Percentiles rank a stretch among this genome's conserved stretches.
These are phyloP conservation scores for Heliocybe sulcata DNA, from an alignment of 1,284 basidiomycete species.

Conservation along the genomic window DNA sequence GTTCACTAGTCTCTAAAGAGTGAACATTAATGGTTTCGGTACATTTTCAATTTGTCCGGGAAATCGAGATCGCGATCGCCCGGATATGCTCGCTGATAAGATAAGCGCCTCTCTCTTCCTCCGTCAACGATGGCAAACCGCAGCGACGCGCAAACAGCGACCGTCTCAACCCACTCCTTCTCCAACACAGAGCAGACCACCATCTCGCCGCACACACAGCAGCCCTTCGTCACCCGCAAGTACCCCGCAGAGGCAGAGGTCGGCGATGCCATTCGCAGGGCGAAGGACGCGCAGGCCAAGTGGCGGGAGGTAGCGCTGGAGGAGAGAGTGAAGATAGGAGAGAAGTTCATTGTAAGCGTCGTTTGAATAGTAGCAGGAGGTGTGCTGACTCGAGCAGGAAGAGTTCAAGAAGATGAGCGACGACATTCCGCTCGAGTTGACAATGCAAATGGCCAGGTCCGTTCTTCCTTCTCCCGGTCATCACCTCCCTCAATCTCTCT, in stretches of 20 bases:
- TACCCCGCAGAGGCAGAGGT: conserved; percentile 57
- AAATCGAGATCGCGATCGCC: no score
- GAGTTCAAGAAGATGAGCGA: conserved; percentile 69
- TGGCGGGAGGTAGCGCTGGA: conserved; percentile 69
- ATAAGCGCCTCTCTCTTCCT: no score
- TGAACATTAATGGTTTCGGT: no score
- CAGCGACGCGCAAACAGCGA: no score
- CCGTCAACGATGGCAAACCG: no score
- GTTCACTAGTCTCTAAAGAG: neutral
- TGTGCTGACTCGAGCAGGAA: conserved; percentile 33
- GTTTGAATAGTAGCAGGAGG: neutral
- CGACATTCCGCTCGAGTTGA: conserved; percentile 71
- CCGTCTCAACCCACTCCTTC: neutral
- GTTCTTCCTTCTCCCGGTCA: conserved; percentile 9
- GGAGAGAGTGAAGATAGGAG: conserved; percentile 68
- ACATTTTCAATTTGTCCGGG: no score
- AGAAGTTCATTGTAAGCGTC: conserved; percentile 79
- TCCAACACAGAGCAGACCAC: conserved; percentile 44
- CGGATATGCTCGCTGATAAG: no score
- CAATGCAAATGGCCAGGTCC: conserved; percentile 74
- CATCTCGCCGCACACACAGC: conserved; percentile 60
- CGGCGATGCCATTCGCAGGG: conserved; percentile 46
- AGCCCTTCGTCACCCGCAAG: conserved; percentile 46
- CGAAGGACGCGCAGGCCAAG: conserved; percentile 60
- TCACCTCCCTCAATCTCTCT: conserved; percentile 1